phyloP scores from a whole-genome alignment of 805 yeast genomes.

The Wickerhamomyces subpelliculosus region DNA sequence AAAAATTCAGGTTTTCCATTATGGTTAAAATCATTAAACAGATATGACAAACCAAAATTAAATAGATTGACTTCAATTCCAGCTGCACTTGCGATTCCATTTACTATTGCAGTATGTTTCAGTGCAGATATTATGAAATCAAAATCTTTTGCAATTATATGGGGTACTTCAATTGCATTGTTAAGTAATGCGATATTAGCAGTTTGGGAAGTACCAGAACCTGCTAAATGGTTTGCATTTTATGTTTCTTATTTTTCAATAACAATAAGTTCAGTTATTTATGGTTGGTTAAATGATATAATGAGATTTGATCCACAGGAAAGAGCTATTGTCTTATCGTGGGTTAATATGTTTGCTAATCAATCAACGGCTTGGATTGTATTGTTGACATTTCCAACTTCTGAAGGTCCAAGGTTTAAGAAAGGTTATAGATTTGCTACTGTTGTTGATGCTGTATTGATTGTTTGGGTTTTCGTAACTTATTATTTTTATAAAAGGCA shows the following conservation, averaged over 20 bases:
- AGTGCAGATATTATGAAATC: slow-evolving; percentile 27
- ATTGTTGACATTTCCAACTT: slow-evolving; percentile 25
- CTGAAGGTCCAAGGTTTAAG: slow-evolving; percentile 45
- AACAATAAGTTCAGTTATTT: slow-evolving; percentile 54
- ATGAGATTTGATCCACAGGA: slow-evolving; percentile 47
- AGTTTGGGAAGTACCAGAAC: slow-evolving; percentile 41
- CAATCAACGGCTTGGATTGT: slow-evolving; percentile 47
- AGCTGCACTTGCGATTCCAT: slow-evolving; percentile 24
- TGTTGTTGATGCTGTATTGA: slow-evolving; percentile 18
- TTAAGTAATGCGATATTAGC: slow-evolving; percentile 39
- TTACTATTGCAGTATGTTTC: slow-evolving; percentile 3
- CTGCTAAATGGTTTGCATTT: slow-evolving; percentile 48
- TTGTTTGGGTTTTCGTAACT: slow-evolving; percentile 17
- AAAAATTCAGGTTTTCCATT: slow-evolving; percentile 30
- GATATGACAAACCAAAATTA: slow-evolving; percentile 28
- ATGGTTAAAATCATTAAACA: slow-evolving; percentile 42
- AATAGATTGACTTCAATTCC: slow-evolving; percentile 35
- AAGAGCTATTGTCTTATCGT: slow-evolving; percentile 42
- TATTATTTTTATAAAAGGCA: slow-evolving; percentile 31
- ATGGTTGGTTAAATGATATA: slow-evolving; percentile 53
- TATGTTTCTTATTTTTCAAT: slow-evolving; percentile 20
- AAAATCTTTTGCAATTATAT: slow-evolving; percentile 35
- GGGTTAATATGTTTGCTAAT: slow-evolving; percentile 44
- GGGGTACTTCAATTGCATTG: slow-evolving; percentile 37
- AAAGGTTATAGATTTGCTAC: slow-evolving; percentile 45